A percentile compares a stretch with the other conserved stretches of the same genome.
Evolutionary conservation across 2,329 filamentous ascomycete species (phyloP).

Genomic region (Leptographium flavum): DNA sequence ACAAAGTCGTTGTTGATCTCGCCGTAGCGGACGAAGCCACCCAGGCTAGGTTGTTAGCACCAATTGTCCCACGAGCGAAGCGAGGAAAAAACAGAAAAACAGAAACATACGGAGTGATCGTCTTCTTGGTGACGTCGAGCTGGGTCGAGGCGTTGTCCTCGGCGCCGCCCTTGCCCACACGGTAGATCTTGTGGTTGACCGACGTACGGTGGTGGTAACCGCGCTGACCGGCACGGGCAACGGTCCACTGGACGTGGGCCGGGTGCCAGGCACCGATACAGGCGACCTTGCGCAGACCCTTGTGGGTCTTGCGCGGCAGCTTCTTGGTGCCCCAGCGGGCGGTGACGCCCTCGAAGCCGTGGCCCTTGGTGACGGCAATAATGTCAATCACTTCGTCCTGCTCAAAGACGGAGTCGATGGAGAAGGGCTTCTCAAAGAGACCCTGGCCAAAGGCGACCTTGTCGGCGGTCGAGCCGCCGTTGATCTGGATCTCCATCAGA

Average conservation of each 20-base stretch:
- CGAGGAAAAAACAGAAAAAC: background rate
- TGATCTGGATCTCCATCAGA: slow-evolving; percentile 99
- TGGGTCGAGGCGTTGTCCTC: slow-evolving; percentile 91
- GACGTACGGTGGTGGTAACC: slow-evolving; percentile 99
- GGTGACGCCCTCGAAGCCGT: slow-evolving; percentile 96
- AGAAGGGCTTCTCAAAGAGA: slow-evolving; percentile 98
- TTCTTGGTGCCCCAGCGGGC: slow-evolving; percentile 99
- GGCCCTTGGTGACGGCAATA: slow-evolving; percentile 99
- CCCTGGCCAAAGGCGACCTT: slow-evolving; percentile 94
- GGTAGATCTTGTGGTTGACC: slow-evolving; percentile 99
- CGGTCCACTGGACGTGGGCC: slow-evolving; percentile 99
- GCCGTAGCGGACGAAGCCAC: slow-evolving; percentile 98
- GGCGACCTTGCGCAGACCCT: slow-evolving; percentile 99
- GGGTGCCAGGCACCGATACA: slow-evolving; percentile 99
- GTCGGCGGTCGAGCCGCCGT: slow-evolving; percentile 88
- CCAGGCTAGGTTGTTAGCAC: slow-evolving; percentile 47
- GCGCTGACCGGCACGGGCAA: slow-evolving; percentile 98
- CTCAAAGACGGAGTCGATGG: slow-evolving; percentile 91
- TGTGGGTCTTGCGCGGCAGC: slow-evolving; percentile 99
- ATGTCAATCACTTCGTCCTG: slow-evolving; percentile 99
- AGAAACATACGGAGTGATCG: slow-evolving; percentile 87
- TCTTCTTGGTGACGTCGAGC: slow-evolving; percentile 97
- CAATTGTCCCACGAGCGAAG: background rate
- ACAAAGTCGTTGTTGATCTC: slow-evolving; percentile 98
- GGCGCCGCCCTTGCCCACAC: slow-evolving; percentile 83